These are phyloP conservation scores for Podospora appendiculata DNA, from an alignment of 495 filamentous ascomycete genomes.

Conservation along the genomic window DNA sequence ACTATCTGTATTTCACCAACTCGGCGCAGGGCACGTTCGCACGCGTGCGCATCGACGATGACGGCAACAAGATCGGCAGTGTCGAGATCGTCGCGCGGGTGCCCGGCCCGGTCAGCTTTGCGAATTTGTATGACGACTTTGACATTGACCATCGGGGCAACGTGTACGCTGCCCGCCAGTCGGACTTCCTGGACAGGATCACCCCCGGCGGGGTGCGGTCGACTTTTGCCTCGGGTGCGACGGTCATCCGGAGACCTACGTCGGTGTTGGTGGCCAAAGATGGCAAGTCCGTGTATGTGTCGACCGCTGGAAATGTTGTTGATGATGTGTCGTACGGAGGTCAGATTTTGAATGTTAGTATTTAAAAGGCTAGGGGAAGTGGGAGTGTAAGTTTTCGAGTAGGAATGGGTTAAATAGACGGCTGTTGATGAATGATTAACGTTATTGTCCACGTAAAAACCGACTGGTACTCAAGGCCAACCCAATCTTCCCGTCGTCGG, in stretches of 20 bases:
- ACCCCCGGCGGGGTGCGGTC: background rate
- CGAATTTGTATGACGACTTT: constrained; percentile 24
- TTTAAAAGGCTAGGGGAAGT: no score
- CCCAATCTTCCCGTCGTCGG: no score
- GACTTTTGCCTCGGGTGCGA: background rate
- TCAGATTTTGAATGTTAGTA: no score
- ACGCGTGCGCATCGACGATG: constrained; percentile 17
- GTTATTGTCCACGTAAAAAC: no score
- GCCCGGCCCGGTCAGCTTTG: background rate
- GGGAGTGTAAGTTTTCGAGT: no score
- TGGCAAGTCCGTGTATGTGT: background rate
- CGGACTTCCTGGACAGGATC: constrained; percentile 20
- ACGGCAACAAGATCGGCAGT: constrained; percentile 17
- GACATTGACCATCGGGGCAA: constrained; percentile 18
- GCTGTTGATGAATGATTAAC: no score
- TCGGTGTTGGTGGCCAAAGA: background rate
- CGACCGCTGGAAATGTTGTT: background rate
- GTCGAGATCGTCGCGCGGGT: background rate
- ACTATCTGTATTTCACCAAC: constrained; percentile 34
- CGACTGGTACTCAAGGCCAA: no score
- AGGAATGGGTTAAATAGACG: no score
- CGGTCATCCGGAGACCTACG: background rate
- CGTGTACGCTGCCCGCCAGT: constrained; percentile 25
- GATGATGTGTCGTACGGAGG: no score
- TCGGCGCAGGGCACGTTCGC: constrained; percentile 26